A percentile compares a stretch with the other conserved stretches of the same genome.
phyloP scores from a whole-genome alignment of 371 early-diverging fungal species.

The Lichtheimia corymbifera region DNA sequence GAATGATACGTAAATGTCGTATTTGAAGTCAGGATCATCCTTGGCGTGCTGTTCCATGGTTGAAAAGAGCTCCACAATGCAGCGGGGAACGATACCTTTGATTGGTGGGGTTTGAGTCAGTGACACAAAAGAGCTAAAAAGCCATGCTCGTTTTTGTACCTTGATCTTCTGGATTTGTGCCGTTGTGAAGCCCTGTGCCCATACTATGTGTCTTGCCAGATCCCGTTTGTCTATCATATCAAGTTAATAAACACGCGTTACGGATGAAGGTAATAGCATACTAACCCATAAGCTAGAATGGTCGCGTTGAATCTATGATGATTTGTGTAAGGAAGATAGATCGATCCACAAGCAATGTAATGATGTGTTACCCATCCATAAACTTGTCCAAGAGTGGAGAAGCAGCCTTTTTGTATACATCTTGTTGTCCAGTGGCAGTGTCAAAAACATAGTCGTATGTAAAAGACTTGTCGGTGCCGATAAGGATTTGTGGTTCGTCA shows the following conservation, averaged over 20 bases:
- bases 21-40: conserved; percentile 37
- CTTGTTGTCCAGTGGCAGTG: conserved; percentile 65
- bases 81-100: conserved; percentile 86
- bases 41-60: conserved; percentile 30
- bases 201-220: conserved; percentile 61
- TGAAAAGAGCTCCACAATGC: conserved; percentile 69
- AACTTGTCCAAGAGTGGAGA: conserved; percentile 81
- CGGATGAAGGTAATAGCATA: conserved; percentile 5
- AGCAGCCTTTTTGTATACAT: conserved; percentile 75
- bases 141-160: conserved; percentile 10
- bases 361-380: conserved; percentile 81
- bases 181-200: conserved; percentile 50
- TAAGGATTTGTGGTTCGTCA: conserved; percentile 65
- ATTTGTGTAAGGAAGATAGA: background rate
- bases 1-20: conserved; percentile 76
- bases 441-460: conserved; percentile 90
- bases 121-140: background rate
- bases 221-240: conserved; percentile 41
- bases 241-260: background rate
- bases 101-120: background rate
- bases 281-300: conserved; percentile 95
- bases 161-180: conserved; percentile 31
- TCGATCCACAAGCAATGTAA: background rate
- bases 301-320: conserved; percentile 80
- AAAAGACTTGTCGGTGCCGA: conserved; percentile 76